phyloP scores from a whole-genome alignment of 73 alveolate genomes.

The Tetrahymena elliotti region DNA sequence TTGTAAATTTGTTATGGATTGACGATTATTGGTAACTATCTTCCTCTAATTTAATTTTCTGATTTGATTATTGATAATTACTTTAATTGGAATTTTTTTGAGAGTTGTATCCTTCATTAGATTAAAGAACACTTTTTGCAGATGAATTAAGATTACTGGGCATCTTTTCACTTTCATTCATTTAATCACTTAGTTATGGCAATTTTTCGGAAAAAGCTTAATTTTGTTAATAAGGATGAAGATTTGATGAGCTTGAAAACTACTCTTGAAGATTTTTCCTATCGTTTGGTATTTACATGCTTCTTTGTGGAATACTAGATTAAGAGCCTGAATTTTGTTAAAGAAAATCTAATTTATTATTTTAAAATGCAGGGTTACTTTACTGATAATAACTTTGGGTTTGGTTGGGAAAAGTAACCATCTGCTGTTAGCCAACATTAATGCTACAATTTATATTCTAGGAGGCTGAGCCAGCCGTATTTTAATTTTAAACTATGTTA shows the following conservation, averaged over 20 bases:
- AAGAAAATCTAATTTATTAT: not conserved
- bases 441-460: not conserved
- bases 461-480: not conserved
- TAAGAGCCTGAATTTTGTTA: not conserved
- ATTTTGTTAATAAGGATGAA: not conserved
- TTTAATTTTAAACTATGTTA: no score
- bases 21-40: not conserved
- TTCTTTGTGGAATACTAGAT: not conserved
- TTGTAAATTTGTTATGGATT: not conserved
- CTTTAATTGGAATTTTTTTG: not conserved
- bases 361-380: not conserved
- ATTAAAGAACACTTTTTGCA: not conserved
- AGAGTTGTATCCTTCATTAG: not conserved
- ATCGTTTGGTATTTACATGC: not conserved
- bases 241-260: not conserved
- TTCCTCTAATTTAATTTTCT: not conserved
- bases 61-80: not conserved
- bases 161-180: not conserved
- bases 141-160: not conserved
- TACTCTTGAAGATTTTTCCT: not conserved
- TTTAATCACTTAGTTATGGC: not conserved
- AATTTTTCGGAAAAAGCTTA: not conserved
- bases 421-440: not conserved
- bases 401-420: not conserved
- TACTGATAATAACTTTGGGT: not conserved